phyloP scores from a whole-genome alignment of 768 basidiomycete genomes.

The Auricularia cornea region DNA sequence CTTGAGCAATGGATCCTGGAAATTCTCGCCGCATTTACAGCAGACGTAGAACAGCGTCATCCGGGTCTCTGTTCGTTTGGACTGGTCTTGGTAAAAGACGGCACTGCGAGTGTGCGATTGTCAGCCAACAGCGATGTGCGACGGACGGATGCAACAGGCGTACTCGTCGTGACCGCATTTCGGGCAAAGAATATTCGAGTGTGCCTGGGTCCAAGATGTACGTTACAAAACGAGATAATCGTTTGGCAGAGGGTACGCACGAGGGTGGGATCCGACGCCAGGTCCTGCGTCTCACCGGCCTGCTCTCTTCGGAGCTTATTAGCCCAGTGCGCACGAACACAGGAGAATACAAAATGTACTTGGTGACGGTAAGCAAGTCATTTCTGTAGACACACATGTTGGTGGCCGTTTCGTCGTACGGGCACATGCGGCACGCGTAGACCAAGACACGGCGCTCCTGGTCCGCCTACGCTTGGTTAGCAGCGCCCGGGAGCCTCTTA shows the following conservation, averaged over 20 bases:
- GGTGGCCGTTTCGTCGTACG: slow-evolving; percentile 74
- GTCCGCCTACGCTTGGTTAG: slow-evolving; percentile 55
- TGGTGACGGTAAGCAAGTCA: slow-evolving; percentile 87
- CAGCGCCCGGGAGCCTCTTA: neutral
- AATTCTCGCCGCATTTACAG: slow-evolving; percentile 69
- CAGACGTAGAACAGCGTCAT: slow-evolving; percentile 94
- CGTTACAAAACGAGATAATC: neutral
- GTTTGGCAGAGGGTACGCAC: slow-evolving; percentile 31
- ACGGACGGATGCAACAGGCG: slow-evolving; percentile 21
- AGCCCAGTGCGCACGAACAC: neutral
- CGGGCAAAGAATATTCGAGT: slow-evolving; percentile 78
- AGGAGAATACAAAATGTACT: slow-evolving; percentile 40
- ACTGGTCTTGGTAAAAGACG: slow-evolving; percentile 95
- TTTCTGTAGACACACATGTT: slow-evolving; percentile 91
- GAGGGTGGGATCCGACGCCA: slow-evolving; percentile 84
- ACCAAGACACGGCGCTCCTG: slow-evolving; percentile 76
- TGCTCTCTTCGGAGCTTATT: slow-evolving; percentile 57
- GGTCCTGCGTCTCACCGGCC: slow-evolving; percentile 81
- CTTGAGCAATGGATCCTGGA: slow-evolving; percentile 58
- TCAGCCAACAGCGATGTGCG: neutral
- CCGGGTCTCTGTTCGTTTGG: slow-evolving; percentile 88
- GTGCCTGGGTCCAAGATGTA: slow-evolving; percentile 43
- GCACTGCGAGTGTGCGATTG: slow-evolving; percentile 54
- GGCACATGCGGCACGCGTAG: slow-evolving; percentile 86
- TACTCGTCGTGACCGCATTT: slow-evolving; percentile 77